phyloP scores from a whole-genome alignment of 1,139 yeast genomes.

The Schwanniomyces etchellsii region DNA sequence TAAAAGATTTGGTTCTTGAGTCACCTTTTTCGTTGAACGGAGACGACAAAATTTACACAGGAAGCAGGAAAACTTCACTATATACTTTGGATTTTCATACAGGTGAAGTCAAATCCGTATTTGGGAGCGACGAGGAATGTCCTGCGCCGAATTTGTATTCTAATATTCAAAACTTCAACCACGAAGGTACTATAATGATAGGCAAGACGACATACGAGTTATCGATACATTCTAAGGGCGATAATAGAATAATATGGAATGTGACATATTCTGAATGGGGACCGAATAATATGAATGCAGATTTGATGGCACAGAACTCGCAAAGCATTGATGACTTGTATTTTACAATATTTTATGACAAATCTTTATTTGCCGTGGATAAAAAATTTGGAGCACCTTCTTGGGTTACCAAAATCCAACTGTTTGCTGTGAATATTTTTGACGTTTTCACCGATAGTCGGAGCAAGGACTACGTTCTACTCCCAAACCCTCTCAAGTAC shows the following conservation, averaged over 20 bases:
- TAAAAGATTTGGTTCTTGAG: conserved; percentile 70
- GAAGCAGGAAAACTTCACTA: conserved; percentile 70
- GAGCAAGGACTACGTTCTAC: conserved; percentile 32
- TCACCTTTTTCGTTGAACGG: conserved; percentile 80
- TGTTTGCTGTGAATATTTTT: conserved; percentile 66
- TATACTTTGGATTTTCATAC: conserved; percentile 69
- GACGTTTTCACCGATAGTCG: conserved; percentile 50
- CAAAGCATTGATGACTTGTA: conserved; percentile 65
- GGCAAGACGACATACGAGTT: conserved; percentile 48
- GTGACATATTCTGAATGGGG: conserved; percentile 91
- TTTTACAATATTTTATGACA: conserved; percentile 81
- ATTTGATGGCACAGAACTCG: conserved; percentile 47
- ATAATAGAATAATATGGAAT: conserved; percentile 70
- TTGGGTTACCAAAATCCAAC: conserved; percentile 72
- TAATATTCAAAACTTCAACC: conserved; percentile 8
- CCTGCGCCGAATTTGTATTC: conserved; percentile 24
- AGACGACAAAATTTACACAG: conserved; percentile 88
- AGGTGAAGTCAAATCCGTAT: conserved; percentile 71
- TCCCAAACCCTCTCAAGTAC: conserved; percentile 63
- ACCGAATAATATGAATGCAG: conserved; percentile 79
- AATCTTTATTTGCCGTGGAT: conserved; percentile 63
- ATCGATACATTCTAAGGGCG: conserved; percentile 45
- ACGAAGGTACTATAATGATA: conserved; percentile 33
- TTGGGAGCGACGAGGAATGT: conserved; percentile 45
- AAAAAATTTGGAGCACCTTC: conserved; percentile 60